Evolutionary conservation across 441 rosid genomes (phyloP), one percentile per base, ranked within the genome.

Genomic region (Erodium moschatum): DNA sequence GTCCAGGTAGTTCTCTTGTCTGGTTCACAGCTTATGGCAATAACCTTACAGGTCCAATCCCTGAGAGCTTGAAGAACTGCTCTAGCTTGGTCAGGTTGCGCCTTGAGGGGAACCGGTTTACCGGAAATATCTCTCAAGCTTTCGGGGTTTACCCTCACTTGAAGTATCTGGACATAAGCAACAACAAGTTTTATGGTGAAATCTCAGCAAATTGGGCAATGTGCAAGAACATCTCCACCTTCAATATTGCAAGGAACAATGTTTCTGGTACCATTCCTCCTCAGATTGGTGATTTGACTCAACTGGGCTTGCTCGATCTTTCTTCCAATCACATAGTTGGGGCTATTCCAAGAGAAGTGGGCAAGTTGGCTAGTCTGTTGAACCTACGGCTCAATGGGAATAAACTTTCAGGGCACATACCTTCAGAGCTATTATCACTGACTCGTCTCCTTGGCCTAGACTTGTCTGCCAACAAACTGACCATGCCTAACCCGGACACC

Each of bases 161-260:
- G 19, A 0, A 0, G 0, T 72, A 46, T 16, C 46, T 84, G 1
- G 76, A 76, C 10, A 21, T 81, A 3, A 79, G 82, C 72, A 0
- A 69, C 70, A 84, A 84, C 24, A 67, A 72, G 2, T 50, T 85
- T 11, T 50, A 15, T 1, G 85, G 85, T 12, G 79, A 76, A 63
- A 8, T 80, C 10, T 79, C 83, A 0, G n/a, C 72, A 0, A 69
- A 31, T 0, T 84, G 84, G 83, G 71, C 70, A 13, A 38, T 3
- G 4, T 78, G 76, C 62, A 46, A 15, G 1, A 46, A 66, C 0
- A 42, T 84, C 50, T 6, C 50, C 0, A 19, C 12, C 19, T 61
- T 80, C 0, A 21, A 20, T 5, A 60, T 80, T 27, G 68, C 79
- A 1, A 69, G 73, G 27, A 82, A 79, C 64, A 74, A 58, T 15